A percentile compares a stretch with the other conserved stretches of the same genome.
phyloP scores from a whole-genome alignment of 306 rosid genomes.

The Quercus gilva region DNA sequence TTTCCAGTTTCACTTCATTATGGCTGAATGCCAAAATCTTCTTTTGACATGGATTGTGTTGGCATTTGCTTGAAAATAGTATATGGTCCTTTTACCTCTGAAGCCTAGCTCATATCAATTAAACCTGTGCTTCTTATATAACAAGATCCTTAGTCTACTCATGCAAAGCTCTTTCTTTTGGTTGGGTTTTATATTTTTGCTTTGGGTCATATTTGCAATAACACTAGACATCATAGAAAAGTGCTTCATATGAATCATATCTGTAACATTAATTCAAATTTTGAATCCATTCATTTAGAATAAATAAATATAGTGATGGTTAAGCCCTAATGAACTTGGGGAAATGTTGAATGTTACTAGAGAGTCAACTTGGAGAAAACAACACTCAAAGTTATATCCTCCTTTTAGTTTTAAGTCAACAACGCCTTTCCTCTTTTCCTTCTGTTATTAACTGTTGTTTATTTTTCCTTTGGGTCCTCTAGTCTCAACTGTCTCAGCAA shows the following conservation, averaged over 20 bases:
- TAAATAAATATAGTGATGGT: background rate
- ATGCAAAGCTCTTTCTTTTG: too few relatives aligned
- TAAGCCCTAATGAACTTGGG: background rate
- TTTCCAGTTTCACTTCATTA: constrained; percentile 17
- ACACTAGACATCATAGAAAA: too few relatives aligned
- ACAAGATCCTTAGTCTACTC: too few relatives aligned
- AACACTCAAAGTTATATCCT: constrained; percentile 6
- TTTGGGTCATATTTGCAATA: too few relatives aligned
- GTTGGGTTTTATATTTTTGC: too few relatives aligned
- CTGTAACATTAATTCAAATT: constrained; percentile 1
- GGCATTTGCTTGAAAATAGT: too few relatives aligned
- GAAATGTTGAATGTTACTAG: background rate
- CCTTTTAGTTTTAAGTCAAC: constrained; percentile 10
- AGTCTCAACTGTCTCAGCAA: background rate
- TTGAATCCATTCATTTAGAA: constrained; percentile 9
- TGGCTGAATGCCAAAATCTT: background rate
- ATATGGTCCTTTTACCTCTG: too few relatives aligned
- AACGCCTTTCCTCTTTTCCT: background rate
- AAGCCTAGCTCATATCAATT: too few relatives aligned
- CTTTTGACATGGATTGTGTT: too few relatives aligned
- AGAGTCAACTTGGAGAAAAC: constrained; percentile 3
- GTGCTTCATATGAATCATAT: too few relatives aligned
- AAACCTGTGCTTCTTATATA: too few relatives aligned
- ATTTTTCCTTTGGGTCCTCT: background rate
- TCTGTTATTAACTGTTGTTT: background rate